These are phyloP conservation scores for Bruguiera sexangula DNA, from an alignment of 345 rosid genomes.

Conservation along the genomic window DNA sequence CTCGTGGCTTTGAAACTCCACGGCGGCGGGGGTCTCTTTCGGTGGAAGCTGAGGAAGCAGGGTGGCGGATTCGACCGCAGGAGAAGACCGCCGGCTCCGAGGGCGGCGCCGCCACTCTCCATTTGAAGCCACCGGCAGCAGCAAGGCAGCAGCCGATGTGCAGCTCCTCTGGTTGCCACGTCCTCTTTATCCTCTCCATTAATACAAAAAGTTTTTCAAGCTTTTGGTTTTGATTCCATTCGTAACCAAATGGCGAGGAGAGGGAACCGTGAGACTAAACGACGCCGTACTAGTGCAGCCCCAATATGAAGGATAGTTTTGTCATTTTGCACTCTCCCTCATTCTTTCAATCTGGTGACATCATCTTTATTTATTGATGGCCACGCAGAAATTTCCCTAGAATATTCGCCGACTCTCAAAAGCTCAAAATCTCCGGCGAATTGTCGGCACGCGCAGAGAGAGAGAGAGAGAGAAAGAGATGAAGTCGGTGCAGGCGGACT, in stretches of 20 bases:
- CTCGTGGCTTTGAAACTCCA: not conserved
- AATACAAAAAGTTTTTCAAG: not conserved
- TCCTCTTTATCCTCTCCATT: constrained; percentile 26
- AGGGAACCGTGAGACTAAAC: not conserved
- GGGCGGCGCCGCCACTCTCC: constrained; percentile 19
- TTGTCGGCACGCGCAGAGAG: not conserved
- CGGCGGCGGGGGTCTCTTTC: not conserved
- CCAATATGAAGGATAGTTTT: no score
- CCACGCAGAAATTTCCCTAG: no score
- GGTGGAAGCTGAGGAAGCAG: constrained; percentile 6
- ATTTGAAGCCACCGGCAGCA: constrained; percentile 10
- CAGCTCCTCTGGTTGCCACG: constrained; percentile 42
- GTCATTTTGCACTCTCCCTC: no score
- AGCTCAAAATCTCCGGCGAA: no score
- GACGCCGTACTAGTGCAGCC: not conserved
- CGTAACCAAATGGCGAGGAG: not conserved
- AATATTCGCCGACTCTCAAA: no score
- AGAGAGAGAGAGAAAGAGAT: constrained; percentile 19
- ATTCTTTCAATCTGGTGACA: no score
- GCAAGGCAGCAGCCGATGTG: not conserved
- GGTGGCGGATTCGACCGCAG: not conserved
- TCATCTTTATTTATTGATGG: no score
- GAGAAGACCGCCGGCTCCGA: constrained; percentile 1
- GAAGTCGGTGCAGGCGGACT: constrained; percentile 75
- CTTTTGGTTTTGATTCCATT: not conserved